Conservation (phyloP, 371 early-diverging fungal genomes). For the Cokeromyces recurvatus region DNA sequence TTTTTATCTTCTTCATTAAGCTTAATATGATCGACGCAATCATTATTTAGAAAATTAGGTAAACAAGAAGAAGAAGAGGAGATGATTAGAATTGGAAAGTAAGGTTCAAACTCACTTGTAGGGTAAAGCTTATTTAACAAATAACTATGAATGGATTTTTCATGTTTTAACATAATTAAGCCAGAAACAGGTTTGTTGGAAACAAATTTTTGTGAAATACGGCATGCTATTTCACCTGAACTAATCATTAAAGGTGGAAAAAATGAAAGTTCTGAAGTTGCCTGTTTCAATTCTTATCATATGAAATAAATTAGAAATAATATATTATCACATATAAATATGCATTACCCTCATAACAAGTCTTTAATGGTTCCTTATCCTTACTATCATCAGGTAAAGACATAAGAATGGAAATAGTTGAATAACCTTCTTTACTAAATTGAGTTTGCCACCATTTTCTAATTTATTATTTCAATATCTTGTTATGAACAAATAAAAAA, state of each 20-base stretch:
- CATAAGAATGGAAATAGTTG: slow-evolving; percentile 2
- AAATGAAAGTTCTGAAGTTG: slow-evolving; percentile 21
- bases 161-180: slow-evolving; percentile 14
- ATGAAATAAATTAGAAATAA: neutral
- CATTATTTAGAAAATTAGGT: too few species aligned
- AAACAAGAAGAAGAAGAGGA: too few species aligned
- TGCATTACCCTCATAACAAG: slow-evolving; percentile 21
- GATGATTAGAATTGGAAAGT: slow-evolving; percentile 25
- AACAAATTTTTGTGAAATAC: slow-evolving; percentile 33
- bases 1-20: neutral
- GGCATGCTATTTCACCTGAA: slow-evolving; percentile 25
- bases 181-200: slow-evolving; percentile 41
- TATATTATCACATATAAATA: neutral
- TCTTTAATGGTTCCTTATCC: slow-evolving; percentile 5
- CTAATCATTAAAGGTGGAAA: slow-evolving; percentile 40
- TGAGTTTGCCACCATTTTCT: slow-evolving; percentile 17
- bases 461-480: too few species aligned
- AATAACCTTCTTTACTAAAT: slow-evolving; percentile 29
- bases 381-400: too few species aligned
- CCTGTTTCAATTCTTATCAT: slow-evolving; percentile 16
- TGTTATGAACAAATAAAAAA: slow-evolving; percentile 2
- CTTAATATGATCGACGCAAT: slow-evolving; percentile 8
- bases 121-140: too few species aligned
- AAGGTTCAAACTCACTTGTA: slow-evolving; percentile 39
- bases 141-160: too few species aligned